These are phyloP conservation scores for Tilletia caries DNA, from an alignment of 1,284 basidiomycete genomes.

Conservation along the genomic window DNA sequence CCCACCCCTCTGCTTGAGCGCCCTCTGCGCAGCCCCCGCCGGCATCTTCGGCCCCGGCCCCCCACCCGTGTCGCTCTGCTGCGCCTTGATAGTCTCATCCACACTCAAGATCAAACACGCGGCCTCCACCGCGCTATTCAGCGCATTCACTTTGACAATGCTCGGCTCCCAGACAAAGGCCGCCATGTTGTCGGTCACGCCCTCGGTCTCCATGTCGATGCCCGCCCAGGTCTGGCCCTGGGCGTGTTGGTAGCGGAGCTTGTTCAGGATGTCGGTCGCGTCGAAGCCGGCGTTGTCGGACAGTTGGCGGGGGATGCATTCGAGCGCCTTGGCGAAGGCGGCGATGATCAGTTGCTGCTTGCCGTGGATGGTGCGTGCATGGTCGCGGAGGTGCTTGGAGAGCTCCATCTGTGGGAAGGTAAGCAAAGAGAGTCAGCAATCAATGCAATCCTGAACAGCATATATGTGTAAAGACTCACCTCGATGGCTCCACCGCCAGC, in stretches of 20 bases:
- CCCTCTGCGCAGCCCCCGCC: slow-evolving; percentile 48
- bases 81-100: slow-evolving; percentile 51
- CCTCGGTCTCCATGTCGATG: slow-evolving; percentile 87
- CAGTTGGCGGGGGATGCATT: slow-evolving; percentile 95
- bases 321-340: slow-evolving; percentile 94
- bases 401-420: slow-evolving; percentile 75
- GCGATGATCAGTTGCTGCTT: slow-evolving; percentile 92
- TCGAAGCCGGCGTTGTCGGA: slow-evolving; percentile 98
- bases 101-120: slow-evolving; percentile 73
- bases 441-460: slow-evolving; percentile 15
- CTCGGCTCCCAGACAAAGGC: slow-evolving; percentile 97
- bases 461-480: slow-evolving; percentile 60
- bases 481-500: slow-evolving; percentile 97
- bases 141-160: slow-evolving; percentile 90
- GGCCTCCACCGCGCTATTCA: slow-evolving; percentile 90
- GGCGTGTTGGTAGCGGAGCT: slow-evolving; percentile 93
- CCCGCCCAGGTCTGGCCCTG: slow-evolving; percentile 82
- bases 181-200: slow-evolving; percentile 88
- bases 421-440: not conserved
- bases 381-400: slow-evolving; percentile 82
- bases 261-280: slow-evolving; percentile 95
- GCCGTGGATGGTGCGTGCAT: slow-evolving; percentile 88
- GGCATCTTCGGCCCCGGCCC: slow-evolving; percentile 42
- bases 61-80: slow-evolving; percentile 40
- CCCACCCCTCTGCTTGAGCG: slow-evolving; percentile 25